Evolutionary conservation across 352 stramenopile species (phyloP), one percentile per base, ranked within the genome.

Genomic region (Phytopythium boreale): DNA sequence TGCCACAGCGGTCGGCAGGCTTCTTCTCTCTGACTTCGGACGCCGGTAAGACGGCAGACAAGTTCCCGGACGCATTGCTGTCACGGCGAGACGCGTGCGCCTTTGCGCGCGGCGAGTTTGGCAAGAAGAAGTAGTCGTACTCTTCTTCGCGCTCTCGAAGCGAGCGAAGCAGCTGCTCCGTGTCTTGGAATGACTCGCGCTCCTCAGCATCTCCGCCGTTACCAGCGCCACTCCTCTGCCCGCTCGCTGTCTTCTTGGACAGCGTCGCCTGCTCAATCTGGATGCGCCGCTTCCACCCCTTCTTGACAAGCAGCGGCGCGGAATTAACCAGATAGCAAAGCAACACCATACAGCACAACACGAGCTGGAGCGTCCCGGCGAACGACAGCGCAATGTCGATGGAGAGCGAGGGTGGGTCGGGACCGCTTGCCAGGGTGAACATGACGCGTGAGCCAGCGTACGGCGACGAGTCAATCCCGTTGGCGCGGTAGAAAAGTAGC

Each of bases 241-340:
- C 39, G 51, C 67, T 80, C 1, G 77, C 79, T 2, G 61, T 79
- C 12, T 70, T 66, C 71, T 89, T 86, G 8, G 78, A 87, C 26
- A 63, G 57, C 22, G 66, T 69, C 12, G 72, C 66, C 65, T 80
- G 67, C 26, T 87, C 65, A 5, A 62, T 57, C 17, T 77, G 72
- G 60, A 80, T 80, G 27, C 79, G 79, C 2, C 77, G 76, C 58
- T 88, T 90, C 77, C 81, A 87, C 4, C 79, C 78, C 62, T 89
- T 86, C 62, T 89, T 88, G 24, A 92, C 82, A 8, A 89, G 43
- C 24, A 90, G 56, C 10, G 83, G 83, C 2, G 81, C 83, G 17
- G 78, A 86, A 53, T 92, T 92, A 39, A 87, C 68, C 53, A 87
- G 63, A 56, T 90, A 88, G 55, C 79, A 87, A 4, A 79, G n/a